Percentiles rank a stretch among this genome's conserved stretches.
phyloP scores from a whole-genome alignment of 2,329 filamentous ascomycete species.

The Calonectria crousiana region DNA sequence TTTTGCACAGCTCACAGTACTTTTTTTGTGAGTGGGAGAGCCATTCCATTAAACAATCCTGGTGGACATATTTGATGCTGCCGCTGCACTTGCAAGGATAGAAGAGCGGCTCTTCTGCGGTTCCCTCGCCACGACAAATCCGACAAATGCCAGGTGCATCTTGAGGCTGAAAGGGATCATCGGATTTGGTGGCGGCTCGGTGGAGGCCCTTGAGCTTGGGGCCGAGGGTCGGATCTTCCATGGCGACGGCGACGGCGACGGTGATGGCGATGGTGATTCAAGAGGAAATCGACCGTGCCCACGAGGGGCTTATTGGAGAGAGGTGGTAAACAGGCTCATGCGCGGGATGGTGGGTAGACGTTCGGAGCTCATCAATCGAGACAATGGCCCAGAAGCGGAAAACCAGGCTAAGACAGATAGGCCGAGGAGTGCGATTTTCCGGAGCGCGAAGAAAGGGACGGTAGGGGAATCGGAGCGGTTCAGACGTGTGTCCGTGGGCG shows the following conservation, averaged over 20 bases:
- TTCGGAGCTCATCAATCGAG: constrained; percentile 22
- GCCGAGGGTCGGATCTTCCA: constrained; percentile 42
- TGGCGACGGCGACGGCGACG: too few relatives aligned
- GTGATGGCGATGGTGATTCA: constrained; percentile 33
- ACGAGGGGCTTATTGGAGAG: constrained; percentile 44
- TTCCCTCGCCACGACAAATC: constrained; percentile 93
- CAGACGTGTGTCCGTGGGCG: not conserved
- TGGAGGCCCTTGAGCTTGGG: constrained; percentile 41
- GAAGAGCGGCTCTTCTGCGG: constrained; percentile 86
- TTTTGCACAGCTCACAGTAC: constrained; percentile 99
- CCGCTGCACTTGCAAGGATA: constrained; percentile 99
- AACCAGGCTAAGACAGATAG: constrained; percentile 10
- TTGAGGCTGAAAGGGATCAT: constrained; percentile 44
- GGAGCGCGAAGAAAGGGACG: not conserved
- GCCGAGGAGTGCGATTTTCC: constrained; percentile 11
- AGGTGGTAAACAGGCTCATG: constrained; percentile 35
- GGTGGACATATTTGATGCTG: constrained; percentile 98
- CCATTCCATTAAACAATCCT: constrained; percentile 99
- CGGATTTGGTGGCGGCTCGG: constrained; percentile 41
- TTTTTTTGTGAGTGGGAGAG: constrained; percentile 99
- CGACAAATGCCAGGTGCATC: constrained; percentile 83
- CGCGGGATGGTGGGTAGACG: constrained; percentile 27
- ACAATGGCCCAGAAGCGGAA: constrained; percentile 18
- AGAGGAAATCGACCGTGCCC: constrained; percentile 40
- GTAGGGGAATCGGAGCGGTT: not conserved